Percentiles rank a stretch among this genome's conserved stretches.
These are phyloP conservation scores for Gomphus bonarii DNA, from an alignment of 1,284 basidiomycete species.

Conservation along the genomic window DNA sequence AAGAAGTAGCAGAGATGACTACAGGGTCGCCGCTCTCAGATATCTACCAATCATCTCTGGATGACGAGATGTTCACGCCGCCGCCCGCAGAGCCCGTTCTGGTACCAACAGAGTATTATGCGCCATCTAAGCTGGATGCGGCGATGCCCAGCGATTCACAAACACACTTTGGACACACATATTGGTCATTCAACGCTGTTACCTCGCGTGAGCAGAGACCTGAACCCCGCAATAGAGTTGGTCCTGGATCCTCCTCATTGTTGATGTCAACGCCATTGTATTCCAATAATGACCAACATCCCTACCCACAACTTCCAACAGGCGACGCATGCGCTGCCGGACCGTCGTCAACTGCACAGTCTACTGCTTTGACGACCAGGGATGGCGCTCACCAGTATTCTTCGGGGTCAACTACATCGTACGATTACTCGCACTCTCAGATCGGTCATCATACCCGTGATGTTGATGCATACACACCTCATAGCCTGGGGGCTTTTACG, in stretches of 20 bases:
- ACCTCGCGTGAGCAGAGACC: background rate
- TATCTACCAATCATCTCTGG: background rate
- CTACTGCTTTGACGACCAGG: background rate
- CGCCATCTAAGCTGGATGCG: background rate
- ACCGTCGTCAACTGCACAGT: background rate
- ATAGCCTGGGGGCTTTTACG: background rate
- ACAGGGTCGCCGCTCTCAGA: background rate
- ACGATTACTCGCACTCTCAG: background rate
- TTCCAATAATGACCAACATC: background rate
- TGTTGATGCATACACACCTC: background rate
- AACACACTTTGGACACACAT: background rate
- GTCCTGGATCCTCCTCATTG: background rate
- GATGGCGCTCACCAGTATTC: background rate
- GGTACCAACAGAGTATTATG: constrained; percentile 1
- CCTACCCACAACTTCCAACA: background rate
- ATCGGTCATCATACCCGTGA: background rate
- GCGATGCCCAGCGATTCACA: background rate
- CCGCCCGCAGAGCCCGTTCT: background rate
- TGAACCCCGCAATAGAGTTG: background rate
- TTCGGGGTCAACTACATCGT: background rate
- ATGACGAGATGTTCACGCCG: background rate
- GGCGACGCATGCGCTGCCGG: background rate
- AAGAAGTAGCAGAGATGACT: background rate
- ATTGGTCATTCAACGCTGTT: background rate
- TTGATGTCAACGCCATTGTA: background rate